phyloP scores from a whole-genome alignment of 257 asterid genomes.

The Osmanthus fragrans region DNA sequence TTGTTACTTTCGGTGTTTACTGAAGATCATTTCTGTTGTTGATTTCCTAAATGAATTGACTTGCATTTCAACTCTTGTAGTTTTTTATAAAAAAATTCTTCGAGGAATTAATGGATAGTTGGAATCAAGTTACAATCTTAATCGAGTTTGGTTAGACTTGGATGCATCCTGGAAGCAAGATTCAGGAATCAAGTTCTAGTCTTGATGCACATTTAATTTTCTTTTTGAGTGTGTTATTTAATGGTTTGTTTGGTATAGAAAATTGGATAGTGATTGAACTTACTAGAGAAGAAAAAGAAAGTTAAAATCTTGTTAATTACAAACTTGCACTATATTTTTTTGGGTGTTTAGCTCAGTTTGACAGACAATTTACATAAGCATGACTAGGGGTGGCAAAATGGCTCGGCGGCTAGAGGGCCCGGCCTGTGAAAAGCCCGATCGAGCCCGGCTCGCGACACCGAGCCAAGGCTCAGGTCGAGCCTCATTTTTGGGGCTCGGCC shows the following conservation, averaged over 20 bases:
- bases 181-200: not conserved
- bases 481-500: no score
- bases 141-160: not conserved
- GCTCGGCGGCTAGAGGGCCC: no score
- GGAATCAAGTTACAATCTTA: not conserved
- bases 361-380: not conserved
- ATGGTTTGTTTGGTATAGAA: not conserved
- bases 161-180: not conserved
- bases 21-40: conserved; percentile 22
- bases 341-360: conserved; percentile 14
- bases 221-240: not conserved
- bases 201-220: not conserved
- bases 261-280: not conserved
- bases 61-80: not conserved
- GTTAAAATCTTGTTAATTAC: not conserved
- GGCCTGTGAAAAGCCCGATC: no score
- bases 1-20: conserved; percentile 8
- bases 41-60: conserved; percentile 21
- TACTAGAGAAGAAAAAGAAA: not conserved
- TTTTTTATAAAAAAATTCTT: not conserved
- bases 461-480: no score
- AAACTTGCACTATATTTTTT: not conserved
- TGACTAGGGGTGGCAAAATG: no score
- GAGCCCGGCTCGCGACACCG: no score
- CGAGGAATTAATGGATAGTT: not conserved